These are phyloP conservation scores for Chalaropsis ovoidea DNA, from an alignment of 2,329 filamentous ascomycete genomes.

Conservation along the genomic window DNA sequence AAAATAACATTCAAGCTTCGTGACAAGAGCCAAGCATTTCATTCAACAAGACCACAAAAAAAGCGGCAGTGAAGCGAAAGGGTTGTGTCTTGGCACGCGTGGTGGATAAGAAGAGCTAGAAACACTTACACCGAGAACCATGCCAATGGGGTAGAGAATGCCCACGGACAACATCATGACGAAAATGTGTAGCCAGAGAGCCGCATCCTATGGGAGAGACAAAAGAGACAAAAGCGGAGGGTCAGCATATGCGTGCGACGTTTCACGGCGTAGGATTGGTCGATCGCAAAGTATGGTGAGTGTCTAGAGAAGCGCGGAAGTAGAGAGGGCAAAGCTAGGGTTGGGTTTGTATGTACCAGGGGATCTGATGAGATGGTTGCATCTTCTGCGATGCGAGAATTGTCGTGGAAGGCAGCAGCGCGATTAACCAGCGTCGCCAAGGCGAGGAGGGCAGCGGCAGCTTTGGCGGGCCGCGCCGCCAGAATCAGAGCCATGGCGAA, in stretches of 20 bases:
- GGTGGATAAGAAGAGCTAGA: neutral
- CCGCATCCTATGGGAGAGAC: conserved; percentile 50
- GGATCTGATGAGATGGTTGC: conserved; percentile 22
- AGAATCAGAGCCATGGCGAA: neutral
- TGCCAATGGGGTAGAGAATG: conserved; percentile 83
- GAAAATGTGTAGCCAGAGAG: conserved; percentile 89
- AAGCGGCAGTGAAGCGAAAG: neutral
- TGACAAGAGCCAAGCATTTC: neutral
- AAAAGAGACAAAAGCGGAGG: neutral
- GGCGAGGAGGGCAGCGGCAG: conserved; percentile 24
- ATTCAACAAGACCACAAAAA: neutral
- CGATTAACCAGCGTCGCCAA: conserved; percentile 3
- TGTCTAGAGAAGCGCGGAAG: neutral
- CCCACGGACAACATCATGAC: conserved; percentile 81
- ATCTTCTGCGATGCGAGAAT: conserved; percentile 22
- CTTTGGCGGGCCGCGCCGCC: neutral
- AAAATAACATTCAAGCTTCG: neutral
- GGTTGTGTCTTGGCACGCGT: neutral
- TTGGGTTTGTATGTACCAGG: conserved; percentile 8
- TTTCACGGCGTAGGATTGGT: neutral
- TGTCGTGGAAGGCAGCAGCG: conserved; percentile 22
- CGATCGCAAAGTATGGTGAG: neutral
- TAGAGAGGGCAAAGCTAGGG: neutral
- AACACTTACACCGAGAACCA: conserved; percentile 75
- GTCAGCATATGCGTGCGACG: conserved; percentile 9